Evolutionary conservation across 2,329 filamentous ascomycete genomes (phyloP), one percentile per base, ranked within the genome.

Genomic region (Microdochium paspali): DNA sequence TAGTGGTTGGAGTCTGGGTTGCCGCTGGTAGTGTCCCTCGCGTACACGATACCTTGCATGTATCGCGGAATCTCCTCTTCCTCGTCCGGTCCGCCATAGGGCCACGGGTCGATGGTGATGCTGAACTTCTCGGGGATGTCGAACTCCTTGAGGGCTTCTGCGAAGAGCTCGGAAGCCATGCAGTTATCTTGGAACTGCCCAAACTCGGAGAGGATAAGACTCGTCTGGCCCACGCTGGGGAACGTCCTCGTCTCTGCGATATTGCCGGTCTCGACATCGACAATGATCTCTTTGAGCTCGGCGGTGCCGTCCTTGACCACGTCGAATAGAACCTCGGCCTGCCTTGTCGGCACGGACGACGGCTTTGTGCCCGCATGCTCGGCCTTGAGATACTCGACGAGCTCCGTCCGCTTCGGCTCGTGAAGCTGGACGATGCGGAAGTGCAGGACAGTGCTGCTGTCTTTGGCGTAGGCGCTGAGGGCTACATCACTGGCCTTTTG

Each of bases 1-100:
- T 83, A 84, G 56, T 82, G 78, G 53, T 84, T 84, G 2, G 77
- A 72, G 56, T 84, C 77, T 2, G 60, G 61, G 44, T 75, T 73
- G 30, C 67, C 63, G 30, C 64, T 70, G 15, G 62, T 58, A 3
- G 61, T 49, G 49, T 73, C 66, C 12, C 63, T 63, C n/a, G 69
- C 70, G 53, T 72, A 77, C 39, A 75, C 67, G 1, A 77, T 63
- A 35, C 72, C 74, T 44, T 75, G 71, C 67, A 77, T 72, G 46
- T 66, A 68, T 15, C 71, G 67, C 5, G 66, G 65, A 3, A 63
- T 56, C 21, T 63, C 59, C 44, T 69, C 67, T 4, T 67, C 64
- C 3, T 57, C 58, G 47, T 70, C 67, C 1, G 63, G 60, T 2
- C 68, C 68, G 6, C 72, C 72, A 52, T 88, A 90, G 31, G 87